Conservation (phyloP, 2,329 filamentous ascomycete genomes). For the Tolypocladium sp. region DNA sequence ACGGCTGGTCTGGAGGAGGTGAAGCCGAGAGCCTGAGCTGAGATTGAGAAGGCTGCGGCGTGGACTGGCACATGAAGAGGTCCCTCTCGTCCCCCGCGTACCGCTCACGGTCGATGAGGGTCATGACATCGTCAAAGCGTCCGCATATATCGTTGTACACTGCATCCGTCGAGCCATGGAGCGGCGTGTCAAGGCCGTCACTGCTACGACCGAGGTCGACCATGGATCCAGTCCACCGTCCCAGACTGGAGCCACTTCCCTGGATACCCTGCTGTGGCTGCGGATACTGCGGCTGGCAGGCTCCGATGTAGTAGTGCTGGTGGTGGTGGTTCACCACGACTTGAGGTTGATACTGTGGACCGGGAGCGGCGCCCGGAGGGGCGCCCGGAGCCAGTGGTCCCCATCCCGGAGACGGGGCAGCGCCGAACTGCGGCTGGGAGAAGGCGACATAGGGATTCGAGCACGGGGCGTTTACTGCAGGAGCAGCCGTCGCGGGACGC, state of each 20-base stretch:
- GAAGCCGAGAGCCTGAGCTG: neutral
- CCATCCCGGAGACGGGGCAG: too few species aligned
- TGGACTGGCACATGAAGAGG: conserved; percentile 32
- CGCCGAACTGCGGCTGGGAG: neutral
- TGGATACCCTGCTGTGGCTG: neutral
- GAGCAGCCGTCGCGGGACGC: neutral
- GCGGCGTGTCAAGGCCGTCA: neutral
- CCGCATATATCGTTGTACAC: conserved; percentile 50
- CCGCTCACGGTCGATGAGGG: conserved; percentile 58
- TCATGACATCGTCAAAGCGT: conserved; percentile 60
- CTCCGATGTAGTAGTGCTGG: neutral
- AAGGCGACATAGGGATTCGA: neutral
- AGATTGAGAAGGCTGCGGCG: conserved; percentile 1
- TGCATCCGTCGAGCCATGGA: conserved; percentile 19
- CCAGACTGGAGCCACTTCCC: neutral
- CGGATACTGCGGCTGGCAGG: neutral
- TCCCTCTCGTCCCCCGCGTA: conserved; percentile 44
- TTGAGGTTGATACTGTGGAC: neutral
- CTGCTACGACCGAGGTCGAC: too few species aligned
- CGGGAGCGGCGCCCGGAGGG: too few species aligned
- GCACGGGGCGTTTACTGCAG: neutral
- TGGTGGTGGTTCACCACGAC: neutral
- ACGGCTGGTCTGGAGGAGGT: neutral
- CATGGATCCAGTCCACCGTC: neutral
- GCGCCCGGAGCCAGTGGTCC: neutral